These are phyloP conservation scores for Asterophora parasitica DNA, from an alignment of 768 basidiomycete species.

Conservation along the genomic window DNA sequence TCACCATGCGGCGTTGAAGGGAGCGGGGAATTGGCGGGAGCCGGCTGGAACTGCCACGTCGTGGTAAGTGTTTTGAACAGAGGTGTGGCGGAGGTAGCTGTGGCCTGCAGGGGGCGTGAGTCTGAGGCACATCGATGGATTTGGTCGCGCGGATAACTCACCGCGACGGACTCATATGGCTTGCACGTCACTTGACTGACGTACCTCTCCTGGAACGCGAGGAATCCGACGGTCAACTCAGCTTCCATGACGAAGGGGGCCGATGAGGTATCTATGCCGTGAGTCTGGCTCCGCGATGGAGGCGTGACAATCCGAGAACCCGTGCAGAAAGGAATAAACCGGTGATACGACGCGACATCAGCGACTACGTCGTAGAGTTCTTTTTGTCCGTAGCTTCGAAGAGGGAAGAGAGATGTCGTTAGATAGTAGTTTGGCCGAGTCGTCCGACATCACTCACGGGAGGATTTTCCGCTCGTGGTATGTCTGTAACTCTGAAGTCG, in stretches of 20 bases:
- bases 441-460: constrained; percentile 56
- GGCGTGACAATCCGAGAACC: constrained; percentile 57
- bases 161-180: constrained; percentile 78
- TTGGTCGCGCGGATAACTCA: constrained; percentile 29
- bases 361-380: constrained; percentile 86
- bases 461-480: constrained; percentile 85
- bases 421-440: constrained; percentile 4
- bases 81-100: constrained; percentile 64
- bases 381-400: constrained; percentile 61
- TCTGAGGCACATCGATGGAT: not conserved
- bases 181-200: constrained; percentile 77
- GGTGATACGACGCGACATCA: constrained; percentile 80
- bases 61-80: constrained; percentile 71
- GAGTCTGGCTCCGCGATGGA: constrained; percentile 17
- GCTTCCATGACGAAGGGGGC: constrained; percentile 57
- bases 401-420: constrained; percentile 6
- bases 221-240: constrained; percentile 85
- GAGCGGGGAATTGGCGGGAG: constrained; percentile 38
- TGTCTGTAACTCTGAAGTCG: constrained; percentile 43
- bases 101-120: constrained; percentile 44
- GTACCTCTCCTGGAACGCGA: constrained; percentile 84
- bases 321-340: constrained; percentile 88
- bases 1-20: constrained; percentile 17
- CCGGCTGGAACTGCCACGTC: constrained; percentile 69
- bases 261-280: constrained; percentile 23